Conservation (phyloP, 441 rosid species). For the Hypseocharis bilobata region DNA sequence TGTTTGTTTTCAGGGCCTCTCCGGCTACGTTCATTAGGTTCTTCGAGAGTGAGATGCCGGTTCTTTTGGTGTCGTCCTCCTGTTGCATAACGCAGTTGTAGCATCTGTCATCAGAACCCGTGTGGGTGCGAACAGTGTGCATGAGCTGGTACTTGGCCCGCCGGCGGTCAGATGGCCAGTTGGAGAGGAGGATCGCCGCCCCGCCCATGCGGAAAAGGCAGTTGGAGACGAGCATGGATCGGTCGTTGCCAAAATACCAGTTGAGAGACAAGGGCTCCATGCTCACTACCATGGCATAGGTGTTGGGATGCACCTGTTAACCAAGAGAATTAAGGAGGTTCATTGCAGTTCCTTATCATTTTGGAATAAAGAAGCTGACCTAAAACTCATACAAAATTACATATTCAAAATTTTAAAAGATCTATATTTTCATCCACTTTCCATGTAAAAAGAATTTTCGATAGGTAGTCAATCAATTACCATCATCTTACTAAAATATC, state of each 20-base stretch:
- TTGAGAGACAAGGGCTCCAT: conserved; percentile 22
- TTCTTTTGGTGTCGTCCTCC: conserved; percentile 16
- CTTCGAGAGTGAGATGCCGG: conserved; percentile 22
- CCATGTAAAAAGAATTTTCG: too few species aligned
- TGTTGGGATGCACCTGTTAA: conserved; percentile 20
- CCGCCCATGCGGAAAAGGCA: conserved; percentile 27
- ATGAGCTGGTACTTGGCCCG: conserved; percentile 23
- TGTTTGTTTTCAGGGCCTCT: conserved; percentile 26
- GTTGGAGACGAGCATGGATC: conserved; percentile 24
- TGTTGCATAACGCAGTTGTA: conserved; percentile 21
- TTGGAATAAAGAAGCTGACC: too few species aligned
- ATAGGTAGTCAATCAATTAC: too few species aligned
- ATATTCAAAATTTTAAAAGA: too few species aligned
- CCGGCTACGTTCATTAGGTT: conserved; percentile 24
- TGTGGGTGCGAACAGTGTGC: conserved; percentile 25
- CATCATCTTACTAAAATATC: too few species aligned
- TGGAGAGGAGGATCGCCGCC: conserved; percentile 20
- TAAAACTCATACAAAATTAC: too few species aligned
- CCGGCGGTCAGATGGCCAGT: conserved; percentile 14
- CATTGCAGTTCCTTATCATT: too few species aligned
- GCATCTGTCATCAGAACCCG: conserved; percentile 21
- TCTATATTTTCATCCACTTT: too few species aligned
- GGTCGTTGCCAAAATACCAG: conserved; percentile 27
- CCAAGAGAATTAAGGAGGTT: background rate
- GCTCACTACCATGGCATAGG: conserved; percentile 25